Percentiles rank a stretch among this genome's conserved stretches.
Evolutionary conservation across 1,284 basidiomycete species (phyloP).

Genomic region (Acaromyces ingoldii): DNA sequence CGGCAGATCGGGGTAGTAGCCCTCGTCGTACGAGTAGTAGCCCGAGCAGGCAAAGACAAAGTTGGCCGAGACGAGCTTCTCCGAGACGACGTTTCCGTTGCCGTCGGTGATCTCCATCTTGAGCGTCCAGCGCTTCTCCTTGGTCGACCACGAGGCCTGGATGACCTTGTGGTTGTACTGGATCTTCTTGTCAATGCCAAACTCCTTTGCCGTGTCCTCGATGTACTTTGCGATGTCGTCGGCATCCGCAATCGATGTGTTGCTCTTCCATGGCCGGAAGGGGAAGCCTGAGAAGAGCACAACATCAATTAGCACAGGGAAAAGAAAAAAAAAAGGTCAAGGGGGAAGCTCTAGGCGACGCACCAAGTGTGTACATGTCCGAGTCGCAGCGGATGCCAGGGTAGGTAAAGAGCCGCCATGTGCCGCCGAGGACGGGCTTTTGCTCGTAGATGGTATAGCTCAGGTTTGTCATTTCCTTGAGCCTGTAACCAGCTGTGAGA

Average conservation of each 20-base stretch:
- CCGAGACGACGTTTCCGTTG: slow-evolving; percentile 4
- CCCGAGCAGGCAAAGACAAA: slow-evolving; percentile 38
- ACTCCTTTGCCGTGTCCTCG: slow-evolving; percentile 31
- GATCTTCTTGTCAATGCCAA: slow-evolving; percentile 37
- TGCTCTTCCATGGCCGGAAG: slow-evolving; percentile 14
- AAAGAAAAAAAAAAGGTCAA: too few species aligned
- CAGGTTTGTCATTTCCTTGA: slow-evolving; percentile 26
- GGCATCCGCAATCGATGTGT: slow-evolving; percentile 31
- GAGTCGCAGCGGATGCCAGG: slow-evolving; percentile 24
- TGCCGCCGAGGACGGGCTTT: slow-evolving; percentile 31
- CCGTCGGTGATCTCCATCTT: slow-evolving; percentile 14
- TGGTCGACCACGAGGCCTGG: slow-evolving; percentile 23
- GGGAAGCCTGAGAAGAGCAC: too few species aligned
- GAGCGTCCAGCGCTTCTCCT: slow-evolving; percentile 35
- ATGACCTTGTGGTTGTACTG: slow-evolving; percentile 29
- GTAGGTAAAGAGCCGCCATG: slow-evolving; percentile 43
- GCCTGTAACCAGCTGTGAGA: slow-evolving; percentile 45
- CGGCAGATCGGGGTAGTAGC: slow-evolving; percentile 39
- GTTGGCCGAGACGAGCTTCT: slow-evolving; percentile 21
- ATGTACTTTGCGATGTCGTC: slow-evolving; percentile 40
- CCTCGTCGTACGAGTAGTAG: slow-evolving; percentile 45
- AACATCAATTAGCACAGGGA: too few species aligned
- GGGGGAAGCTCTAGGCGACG: too few species aligned
- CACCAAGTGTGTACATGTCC: slow-evolving; percentile 20
- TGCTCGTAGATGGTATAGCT: slow-evolving; percentile 28